Evolutionary conservation across 257 asterid species (phyloP).

Genomic region (Lantana camara): DNA sequence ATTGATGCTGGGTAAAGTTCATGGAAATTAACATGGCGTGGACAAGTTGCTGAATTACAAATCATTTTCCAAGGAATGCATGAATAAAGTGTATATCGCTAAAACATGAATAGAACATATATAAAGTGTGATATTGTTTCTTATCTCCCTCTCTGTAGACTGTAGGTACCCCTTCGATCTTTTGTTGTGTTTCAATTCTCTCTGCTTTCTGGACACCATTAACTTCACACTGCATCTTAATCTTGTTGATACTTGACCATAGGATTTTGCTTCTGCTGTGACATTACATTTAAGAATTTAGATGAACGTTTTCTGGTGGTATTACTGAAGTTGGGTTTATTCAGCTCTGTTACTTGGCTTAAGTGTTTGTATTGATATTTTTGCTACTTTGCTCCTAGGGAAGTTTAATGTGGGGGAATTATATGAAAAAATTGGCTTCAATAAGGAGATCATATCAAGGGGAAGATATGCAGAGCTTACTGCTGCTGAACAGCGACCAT

Average conservation of each 20-base stretch:
- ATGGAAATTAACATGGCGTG: too few relatives aligned
- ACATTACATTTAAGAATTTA: conserved; percentile 8
- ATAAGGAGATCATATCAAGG: conserved; percentile 87
- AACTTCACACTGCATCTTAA: conserved; percentile 8
- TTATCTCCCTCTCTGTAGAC: too few relatives aligned
- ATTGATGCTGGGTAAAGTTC: too few relatives aligned
- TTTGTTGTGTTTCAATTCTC: neutral
- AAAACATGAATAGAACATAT: too few relatives aligned
- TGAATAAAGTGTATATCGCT: too few relatives aligned
- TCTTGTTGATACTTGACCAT: neutral
- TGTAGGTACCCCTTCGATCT: too few relatives aligned
- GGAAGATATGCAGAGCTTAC: conserved; percentile 90
- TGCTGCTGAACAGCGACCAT: conserved; percentile 93
- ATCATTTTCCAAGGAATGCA: too few relatives aligned
- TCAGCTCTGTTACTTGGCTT: conserved; percentile 12
- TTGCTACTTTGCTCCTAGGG: conserved; percentile 51
- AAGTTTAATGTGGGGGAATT: conserved; percentile 83
- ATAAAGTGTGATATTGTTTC: too few relatives aligned
- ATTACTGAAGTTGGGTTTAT: neutral
- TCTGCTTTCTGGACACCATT: conserved; percentile 8
- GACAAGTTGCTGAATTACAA: too few relatives aligned
- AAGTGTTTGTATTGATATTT: neutral
- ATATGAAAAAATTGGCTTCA: conserved; percentile 89
- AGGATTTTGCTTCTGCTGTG: neutral
- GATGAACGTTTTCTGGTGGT: neutral